Percentiles rank a stretch among this genome's conserved stretches.
These are phyloP conservation scores for Blastobotrys arbuscula DNA, from an alignment of 1,139 yeast species.

Conservation along the genomic window DNA sequence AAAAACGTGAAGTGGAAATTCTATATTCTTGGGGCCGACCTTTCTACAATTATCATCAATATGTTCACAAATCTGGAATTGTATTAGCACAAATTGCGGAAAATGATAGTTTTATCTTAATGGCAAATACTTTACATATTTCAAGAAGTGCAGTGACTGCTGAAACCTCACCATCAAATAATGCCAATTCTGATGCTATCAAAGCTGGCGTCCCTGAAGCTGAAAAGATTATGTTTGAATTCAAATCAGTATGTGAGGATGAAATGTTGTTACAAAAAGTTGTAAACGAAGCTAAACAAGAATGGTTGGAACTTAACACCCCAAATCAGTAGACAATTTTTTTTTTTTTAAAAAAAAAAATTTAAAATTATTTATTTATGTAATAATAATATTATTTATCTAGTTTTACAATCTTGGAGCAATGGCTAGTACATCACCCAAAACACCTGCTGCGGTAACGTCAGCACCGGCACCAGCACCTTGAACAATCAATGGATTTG, in stretches of 20 bases:
- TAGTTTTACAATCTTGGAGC: conserved; percentile 67
- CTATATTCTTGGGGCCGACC: conserved; percentile 91
- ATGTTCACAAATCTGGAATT: conserved; percentile 82
- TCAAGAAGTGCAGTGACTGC: conserved; percentile 22
- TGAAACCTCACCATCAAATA: conserved; percentile 2
- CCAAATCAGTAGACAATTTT: background rate
- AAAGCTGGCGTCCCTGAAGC: conserved; percentile 29
- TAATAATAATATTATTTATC: too few relatives aligned
- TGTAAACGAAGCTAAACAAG: conserved; percentile 45
- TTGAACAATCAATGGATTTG: conserved; percentile 88
- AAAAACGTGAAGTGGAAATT: conserved; percentile 40
- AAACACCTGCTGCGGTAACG: conserved; percentile 97
- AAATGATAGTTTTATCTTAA: conserved; percentile 68
- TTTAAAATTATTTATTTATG: background rate
- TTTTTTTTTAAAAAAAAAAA: background rate
- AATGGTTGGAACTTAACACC: background rate
- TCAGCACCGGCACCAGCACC: conserved; percentile 99
- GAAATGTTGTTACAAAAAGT: conserved; percentile 43
- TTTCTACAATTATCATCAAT: conserved; percentile 75
- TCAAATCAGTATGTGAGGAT: conserved; percentile 58
- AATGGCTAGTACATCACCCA: conserved; percentile 85
- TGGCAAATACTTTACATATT: conserved; percentile 34
- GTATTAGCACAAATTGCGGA: conserved; percentile 84
- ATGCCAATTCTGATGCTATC: background rate
- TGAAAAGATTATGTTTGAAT: conserved; percentile 65